Evolutionary conservation across 495 filamentous ascomycete genomes (phyloP).

Genomic region (Aspergillus asperescens): DNA sequence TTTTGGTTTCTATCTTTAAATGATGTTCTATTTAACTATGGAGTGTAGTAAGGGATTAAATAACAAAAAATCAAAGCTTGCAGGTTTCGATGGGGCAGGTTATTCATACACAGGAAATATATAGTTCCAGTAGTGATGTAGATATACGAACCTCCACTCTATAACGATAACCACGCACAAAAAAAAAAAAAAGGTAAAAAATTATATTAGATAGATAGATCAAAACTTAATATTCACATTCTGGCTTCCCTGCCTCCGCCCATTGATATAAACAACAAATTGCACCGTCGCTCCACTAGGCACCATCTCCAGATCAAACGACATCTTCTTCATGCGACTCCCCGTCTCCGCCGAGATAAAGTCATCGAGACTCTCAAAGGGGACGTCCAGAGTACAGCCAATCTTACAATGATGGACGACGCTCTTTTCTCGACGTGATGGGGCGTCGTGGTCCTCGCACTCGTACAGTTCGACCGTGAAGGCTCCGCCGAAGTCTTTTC

Average conservation of each 20-base stretch:
- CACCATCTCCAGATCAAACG: slow-evolving; percentile 6
- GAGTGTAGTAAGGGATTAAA: too few relatives aligned
- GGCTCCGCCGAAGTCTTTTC: not conserved
- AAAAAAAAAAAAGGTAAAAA: too few relatives aligned
- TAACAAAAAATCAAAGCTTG: too few relatives aligned
- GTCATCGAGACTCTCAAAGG: not conserved
- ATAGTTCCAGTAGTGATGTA: too few relatives aligned
- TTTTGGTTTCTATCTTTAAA: too few relatives aligned
- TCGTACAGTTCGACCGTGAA: slow-evolving; percentile 2
- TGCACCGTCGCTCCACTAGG: not conserved
- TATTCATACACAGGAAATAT: too few relatives aligned
- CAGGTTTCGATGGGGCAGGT: too few relatives aligned
- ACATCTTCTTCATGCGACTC: slow-evolving; percentile 1
- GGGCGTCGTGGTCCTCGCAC: not conserved
- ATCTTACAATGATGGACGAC: not conserved
- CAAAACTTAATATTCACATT: slow-evolving; percentile 1
- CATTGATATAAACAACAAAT: slow-evolving; percentile 3
- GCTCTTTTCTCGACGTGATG: not conserved
- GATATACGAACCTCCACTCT: too few relatives aligned
- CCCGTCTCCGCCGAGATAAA: slow-evolving; percentile 1
- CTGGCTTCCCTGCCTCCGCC: not conserved
- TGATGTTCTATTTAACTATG: too few relatives aligned
- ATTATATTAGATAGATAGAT: too few relatives aligned
- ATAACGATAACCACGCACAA: too few relatives aligned
- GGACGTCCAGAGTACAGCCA: not conserved